Base-by-base conservation (phyloP, 2,329 filamentous ascomycete genomes). In the Fusarium nanum region DNA sequence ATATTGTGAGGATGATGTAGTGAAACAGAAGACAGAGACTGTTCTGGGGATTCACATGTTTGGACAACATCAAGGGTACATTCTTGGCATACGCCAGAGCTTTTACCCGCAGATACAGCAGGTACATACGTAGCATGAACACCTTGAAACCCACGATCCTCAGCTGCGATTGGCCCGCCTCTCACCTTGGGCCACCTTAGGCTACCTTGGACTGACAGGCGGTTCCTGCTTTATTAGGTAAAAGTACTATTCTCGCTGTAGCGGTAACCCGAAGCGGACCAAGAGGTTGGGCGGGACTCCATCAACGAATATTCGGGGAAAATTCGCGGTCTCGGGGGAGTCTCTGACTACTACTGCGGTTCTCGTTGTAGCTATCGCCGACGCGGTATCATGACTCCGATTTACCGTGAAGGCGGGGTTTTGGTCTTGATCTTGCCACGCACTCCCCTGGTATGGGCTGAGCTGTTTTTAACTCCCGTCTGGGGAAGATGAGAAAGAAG, bases 181-280 rank as follows among this genome's bases (percentile, higher is more conserved):
- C 58, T 72, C 55, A 70, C 52, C 34, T 53, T 53, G 49, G n/a
- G 41, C 56, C 28, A 13, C 28, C 28, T 28, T 28, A 28, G 28
- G 28, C 28, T 20, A 52, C 48, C 48, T 28, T 57, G 44, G 37
- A 27, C 32, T 49, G 23, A 34, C 42, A 52, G 49, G 37, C 37
- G 68, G 45, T 64, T 70, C 56, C 56, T 72, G 61, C 58, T 66
- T 69, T n/a, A 62, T 72, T 67, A 45, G 68, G 68, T 64, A 71
- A 71, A 70, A 65, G 47, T 42, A 37, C 48, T 68, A 49, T 70
- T 71, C 34, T 53, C 54, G 42, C 46, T 46, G 40, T 53, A 46
- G 34, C 16, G 41, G 52, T 48, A 28, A 23, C 67, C 52, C 32
- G 22, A 68, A 58, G 23, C 49, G 46, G 61, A 52, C 32, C 16